phyloP scores from a whole-genome alignment of 2,329 filamentous ascomycete species.

The Penicillium sp. region DNA sequence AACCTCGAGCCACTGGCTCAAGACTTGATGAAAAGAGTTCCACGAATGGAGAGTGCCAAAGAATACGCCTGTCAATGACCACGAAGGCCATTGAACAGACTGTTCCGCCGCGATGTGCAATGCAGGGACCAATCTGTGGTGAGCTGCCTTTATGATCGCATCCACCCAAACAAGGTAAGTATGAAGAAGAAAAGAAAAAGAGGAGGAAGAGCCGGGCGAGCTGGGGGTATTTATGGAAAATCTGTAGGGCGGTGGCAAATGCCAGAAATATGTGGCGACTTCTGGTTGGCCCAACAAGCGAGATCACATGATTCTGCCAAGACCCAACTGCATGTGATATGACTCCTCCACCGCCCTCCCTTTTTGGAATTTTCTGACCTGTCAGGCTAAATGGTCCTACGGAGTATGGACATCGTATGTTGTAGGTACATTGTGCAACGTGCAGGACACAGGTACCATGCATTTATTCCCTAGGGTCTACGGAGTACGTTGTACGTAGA shows the following conservation, averaged over 20 bases:
- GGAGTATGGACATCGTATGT: neutral
- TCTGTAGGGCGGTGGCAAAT: conserved; percentile 19
- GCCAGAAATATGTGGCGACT: rapidly evolving
- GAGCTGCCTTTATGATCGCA: conserved; percentile 49
- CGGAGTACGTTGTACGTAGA: neutral
- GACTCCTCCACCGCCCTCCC: neutral
- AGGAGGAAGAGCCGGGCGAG: conserved; percentile 26
- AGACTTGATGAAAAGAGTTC: conserved; percentile 36
- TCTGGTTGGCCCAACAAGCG: neutral
- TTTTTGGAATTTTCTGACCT: neutral
- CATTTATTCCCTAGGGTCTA: neutral
- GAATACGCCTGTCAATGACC: conserved; percentile 44
- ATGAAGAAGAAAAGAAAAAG: conserved; percentile 50
- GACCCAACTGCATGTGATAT: neutral
- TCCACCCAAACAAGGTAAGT: conserved; percentile 53
- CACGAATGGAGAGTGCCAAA: conserved; percentile 37
- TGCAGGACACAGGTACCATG: conserved; percentile 4
- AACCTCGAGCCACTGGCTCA: conserved; percentile 32
- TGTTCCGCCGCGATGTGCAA: conserved; percentile 58
- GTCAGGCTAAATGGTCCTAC: neutral
- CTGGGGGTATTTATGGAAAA: conserved; percentile 33
- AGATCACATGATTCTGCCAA: neutral
- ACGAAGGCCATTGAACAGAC: conserved; percentile 49
- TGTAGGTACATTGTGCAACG: neutral
- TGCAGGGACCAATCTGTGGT: conserved; percentile 54